Percentiles rank a stretch among this genome's conserved stretches.
Evolutionary conservation across 805 yeast genomes (phyloP).

Genomic region (Saccharomyces mikatae): DNA sequence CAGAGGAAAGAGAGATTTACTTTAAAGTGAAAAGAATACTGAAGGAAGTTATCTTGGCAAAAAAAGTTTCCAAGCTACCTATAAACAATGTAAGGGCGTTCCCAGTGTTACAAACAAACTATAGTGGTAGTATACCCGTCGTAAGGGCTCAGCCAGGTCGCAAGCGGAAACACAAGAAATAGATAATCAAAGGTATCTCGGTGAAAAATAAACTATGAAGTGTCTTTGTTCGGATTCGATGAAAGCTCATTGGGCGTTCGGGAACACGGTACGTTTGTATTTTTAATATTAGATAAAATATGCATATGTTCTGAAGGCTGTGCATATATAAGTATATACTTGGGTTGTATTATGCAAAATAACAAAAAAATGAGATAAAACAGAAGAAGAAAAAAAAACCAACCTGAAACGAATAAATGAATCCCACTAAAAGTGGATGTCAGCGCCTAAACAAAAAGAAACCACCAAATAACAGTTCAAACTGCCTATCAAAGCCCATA

Average conservation of each 20-base stretch:
- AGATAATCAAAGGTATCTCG: background rate
- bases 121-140: conserved; percentile 74
- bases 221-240: background rate
- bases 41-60: conserved; percentile 36
- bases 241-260: background rate
- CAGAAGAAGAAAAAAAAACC: background rate
- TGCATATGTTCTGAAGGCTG: background rate
- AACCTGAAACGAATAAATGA: background rate
- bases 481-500: conserved; percentile 65
- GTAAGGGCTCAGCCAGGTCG: conserved; percentile 24
- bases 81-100: conserved; percentile 33
- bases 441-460: conserved; percentile 42
- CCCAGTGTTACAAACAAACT: conserved; percentile 67
- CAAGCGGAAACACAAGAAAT: conserved; percentile 25
- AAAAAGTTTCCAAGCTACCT: conserved; percentile 29
- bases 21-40: conserved; percentile 39
- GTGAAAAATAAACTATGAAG: background rate
- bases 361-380: background rate
- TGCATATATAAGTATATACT: conserved; percentile 1
- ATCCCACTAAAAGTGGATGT: conserved; percentile 37
- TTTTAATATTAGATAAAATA: background rate
- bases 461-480: conserved; percentile 63
- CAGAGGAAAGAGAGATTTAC: conserved; percentile 37
- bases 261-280: background rate
- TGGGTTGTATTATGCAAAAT: background rate